Percentiles rank a stretch among this genome's conserved stretches.
Conservation (phyloP, 2,329 filamentous ascomycete genomes). For the Fusarium miscanthi region DNA sequence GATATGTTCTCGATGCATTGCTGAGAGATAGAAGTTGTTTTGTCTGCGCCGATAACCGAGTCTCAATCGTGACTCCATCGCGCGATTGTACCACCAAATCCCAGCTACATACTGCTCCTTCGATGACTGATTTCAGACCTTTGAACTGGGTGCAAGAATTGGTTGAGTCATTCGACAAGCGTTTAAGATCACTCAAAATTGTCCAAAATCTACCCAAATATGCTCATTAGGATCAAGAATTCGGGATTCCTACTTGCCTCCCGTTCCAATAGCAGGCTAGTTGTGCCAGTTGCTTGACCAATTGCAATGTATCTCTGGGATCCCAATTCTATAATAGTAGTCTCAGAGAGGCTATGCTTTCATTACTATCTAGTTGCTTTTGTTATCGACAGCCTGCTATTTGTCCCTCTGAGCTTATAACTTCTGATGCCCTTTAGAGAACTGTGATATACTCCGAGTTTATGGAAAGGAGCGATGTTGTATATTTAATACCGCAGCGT, state of each 20-base stretch:
- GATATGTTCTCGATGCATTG: background rate
- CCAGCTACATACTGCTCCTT: background rate
- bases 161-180: background rate
- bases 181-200: background rate
- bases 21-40: no score
- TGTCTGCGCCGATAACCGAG: constrained; percentile 26
- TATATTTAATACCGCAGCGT: background rate
- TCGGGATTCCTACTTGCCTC: background rate
- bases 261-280: no score
- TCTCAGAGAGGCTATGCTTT: background rate
- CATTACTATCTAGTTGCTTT: background rate
- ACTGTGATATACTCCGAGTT: background rate
- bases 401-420: background rate
- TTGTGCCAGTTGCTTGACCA: background rate
- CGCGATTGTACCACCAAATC: background rate
- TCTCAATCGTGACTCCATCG: background rate
- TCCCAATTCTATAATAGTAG: background rate
- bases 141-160: background rate
- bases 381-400: background rate
- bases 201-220: background rate
- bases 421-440: background rate
- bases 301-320: background rate
- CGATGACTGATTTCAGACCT: background rate
- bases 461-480: background rate
- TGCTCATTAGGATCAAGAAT: background rate